Percentiles rank a stretch among this genome's conserved stretches.
phyloP scores from a whole-genome alignment of 2,329 filamentous ascomycete species.

The Lecanicillium sp. region DNA sequence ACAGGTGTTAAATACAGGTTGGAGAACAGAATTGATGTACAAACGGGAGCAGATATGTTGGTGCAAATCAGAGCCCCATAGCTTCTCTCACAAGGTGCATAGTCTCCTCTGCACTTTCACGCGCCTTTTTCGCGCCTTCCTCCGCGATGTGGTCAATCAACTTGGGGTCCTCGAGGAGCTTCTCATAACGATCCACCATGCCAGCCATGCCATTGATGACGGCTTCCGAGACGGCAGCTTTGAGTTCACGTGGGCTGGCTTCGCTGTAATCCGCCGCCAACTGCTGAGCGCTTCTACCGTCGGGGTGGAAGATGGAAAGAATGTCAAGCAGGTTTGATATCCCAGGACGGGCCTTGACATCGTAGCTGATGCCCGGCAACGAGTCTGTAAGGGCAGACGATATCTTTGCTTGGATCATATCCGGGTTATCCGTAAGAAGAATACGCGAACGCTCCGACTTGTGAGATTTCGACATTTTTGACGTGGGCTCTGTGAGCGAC shows the following conservation, averaged over 20 bases:
- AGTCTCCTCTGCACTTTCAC: slow-evolving; percentile 51
- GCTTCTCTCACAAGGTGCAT: slow-evolving; percentile 48
- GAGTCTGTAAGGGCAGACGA: slow-evolving; percentile 73
- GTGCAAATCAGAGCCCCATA: slow-evolving; percentile 38
- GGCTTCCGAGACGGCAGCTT: slow-evolving; percentile 51
- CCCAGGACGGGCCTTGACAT: slow-evolving; percentile 64
- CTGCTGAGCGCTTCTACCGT: slow-evolving; percentile 32
- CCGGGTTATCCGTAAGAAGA: slow-evolving; percentile 65
- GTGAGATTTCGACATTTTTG: slow-evolving; percentile 95
- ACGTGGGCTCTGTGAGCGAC: slow-evolving; percentile 70
- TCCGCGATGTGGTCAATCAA: slow-evolving; percentile 53
- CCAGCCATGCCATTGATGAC: slow-evolving; percentile 47
- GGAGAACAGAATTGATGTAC: neutral
- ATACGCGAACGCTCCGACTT: slow-evolving; percentile 68
- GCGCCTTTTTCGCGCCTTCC: slow-evolving; percentile 56
- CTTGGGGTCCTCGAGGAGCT: slow-evolving; percentile 42
- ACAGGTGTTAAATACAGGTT: neutral
- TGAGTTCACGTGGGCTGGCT: slow-evolving; percentile 33
- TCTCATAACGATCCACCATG: slow-evolving; percentile 51
- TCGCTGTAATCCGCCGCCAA: slow-evolving; percentile 35
- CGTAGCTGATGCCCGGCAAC: slow-evolving; percentile 60
- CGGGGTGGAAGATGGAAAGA: slow-evolving; percentile 59
- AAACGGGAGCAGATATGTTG: neutral
- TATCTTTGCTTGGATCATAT: slow-evolving; percentile 64
- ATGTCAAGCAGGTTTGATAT: slow-evolving; percentile 84